These are phyloP conservation scores for Hanseniaspora nectarophila DNA, from an alignment of 805 yeast species.

Conservation along the genomic window DNA sequence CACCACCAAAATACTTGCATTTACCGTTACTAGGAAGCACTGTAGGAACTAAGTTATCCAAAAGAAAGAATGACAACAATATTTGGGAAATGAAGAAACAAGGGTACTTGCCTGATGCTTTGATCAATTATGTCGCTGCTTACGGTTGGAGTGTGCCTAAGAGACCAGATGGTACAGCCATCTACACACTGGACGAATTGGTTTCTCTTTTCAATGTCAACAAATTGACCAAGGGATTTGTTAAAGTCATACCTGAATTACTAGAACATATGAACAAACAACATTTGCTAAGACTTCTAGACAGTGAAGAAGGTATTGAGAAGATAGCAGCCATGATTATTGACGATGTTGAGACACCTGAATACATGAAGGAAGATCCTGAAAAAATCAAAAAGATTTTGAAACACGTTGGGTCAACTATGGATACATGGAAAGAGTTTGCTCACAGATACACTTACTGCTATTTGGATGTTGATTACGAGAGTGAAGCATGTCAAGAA, in stretches of 20 bases:
- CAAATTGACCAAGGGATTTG: conserved; percentile 81
- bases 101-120: conserved; percentile 76
- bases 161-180: conserved; percentile 41
- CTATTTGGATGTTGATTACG: conserved; percentile 29
- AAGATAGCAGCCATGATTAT: conserved; percentile 22
- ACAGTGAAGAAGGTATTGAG: conserved; percentile 30
- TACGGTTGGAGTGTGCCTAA: conserved; percentile 92
- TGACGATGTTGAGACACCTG: conserved; percentile 8
- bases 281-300: conserved; percentile 40
- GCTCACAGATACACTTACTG: conserved; percentile 38
- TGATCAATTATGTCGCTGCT: conserved; percentile 73
- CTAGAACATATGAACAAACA: conserved; percentile 65
- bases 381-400: conserved; percentile 35
- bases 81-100: conserved; percentile 43
- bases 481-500: conserved; percentile 24
- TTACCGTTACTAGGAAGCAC: conserved; percentile 74
- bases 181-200: conserved; percentile 41
- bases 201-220: conserved; percentile 48
- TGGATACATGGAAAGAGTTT: conserved; percentile 47
- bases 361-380: conserved; percentile 15
- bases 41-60: conserved; percentile 54
- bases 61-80: conserved; percentile 73
- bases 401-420: conserved; percentile 34
- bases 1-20: conserved; percentile 70
- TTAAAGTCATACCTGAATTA: conserved; percentile 75